Evolutionary conservation across 208 protist species (phyloP).

Genomic region (Leishmania guyanensis): DNA sequence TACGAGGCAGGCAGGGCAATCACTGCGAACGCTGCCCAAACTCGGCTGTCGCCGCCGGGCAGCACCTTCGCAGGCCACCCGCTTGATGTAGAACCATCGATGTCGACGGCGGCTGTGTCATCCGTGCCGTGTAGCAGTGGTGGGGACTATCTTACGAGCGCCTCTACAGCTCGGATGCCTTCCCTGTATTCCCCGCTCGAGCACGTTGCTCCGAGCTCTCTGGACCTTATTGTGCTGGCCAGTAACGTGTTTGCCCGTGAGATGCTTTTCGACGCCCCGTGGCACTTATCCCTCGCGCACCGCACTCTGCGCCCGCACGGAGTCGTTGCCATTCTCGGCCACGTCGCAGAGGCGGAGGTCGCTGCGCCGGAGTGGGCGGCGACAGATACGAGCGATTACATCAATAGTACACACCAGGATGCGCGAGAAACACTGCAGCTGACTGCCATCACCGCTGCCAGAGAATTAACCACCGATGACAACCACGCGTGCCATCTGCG

Average conservation of each 20-base stretch:
- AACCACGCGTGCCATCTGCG: constrained; percentile 14
- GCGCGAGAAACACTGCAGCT: constrained; percentile 2
- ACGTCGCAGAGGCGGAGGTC: constrained; percentile 32
- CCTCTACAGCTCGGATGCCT: constrained; percentile 10
- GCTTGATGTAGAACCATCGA: not conserved
- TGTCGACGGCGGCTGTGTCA: not conserved
- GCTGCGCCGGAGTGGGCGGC: constrained; percentile 52
- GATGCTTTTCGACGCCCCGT: constrained; percentile 78
- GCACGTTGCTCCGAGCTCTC: constrained; percentile 35
- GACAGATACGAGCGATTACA: constrained; percentile 48
- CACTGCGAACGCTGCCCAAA: not conserved
- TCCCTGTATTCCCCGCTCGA: constrained; percentile 44
- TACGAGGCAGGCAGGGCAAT: not conserved
- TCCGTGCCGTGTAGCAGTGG: not conserved
- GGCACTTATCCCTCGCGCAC: constrained; percentile 79
- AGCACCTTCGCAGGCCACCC: not conserved
- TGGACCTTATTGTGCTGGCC: constrained; percentile 79
- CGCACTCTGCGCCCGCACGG: constrained; percentile 69
- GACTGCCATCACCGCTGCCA: not conserved
- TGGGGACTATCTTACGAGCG: not conserved
- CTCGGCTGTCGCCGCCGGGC: not conserved
- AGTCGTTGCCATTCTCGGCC: constrained; percentile 73
- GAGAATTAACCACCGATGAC: not conserved
- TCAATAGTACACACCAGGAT: constrained; percentile 11
- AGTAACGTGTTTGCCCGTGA: constrained; percentile 76